Evolutionary conservation across 345 rosid genomes (phyloP).

Genomic region (Pistacia vera): DNA sequence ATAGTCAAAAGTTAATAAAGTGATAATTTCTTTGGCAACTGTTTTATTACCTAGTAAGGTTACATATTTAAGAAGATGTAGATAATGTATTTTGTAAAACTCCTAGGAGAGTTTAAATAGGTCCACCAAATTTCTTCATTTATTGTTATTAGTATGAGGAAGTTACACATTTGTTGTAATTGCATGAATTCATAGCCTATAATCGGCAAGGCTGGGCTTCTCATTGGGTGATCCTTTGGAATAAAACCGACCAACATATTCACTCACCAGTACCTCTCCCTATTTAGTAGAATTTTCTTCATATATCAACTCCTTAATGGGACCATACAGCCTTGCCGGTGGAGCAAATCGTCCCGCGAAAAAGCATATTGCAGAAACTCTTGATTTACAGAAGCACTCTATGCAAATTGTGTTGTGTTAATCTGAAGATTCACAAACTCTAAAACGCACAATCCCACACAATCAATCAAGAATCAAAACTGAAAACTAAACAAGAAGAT

Average conservation of each 20-base stretch:
- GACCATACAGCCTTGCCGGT: conserved; percentile 20
- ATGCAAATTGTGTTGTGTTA: conserved; percentile 17
- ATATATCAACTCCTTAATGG: conserved; percentile 36
- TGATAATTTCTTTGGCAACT: too few relatives aligned
- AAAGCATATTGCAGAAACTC: conserved; percentile 45
- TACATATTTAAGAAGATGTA: too few relatives aligned
- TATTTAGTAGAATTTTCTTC: conserved; percentile 29
- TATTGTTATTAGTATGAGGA: not conserved
- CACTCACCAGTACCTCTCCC: conserved; percentile 19
- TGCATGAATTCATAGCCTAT: not conserved
- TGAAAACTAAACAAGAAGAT: too few relatives aligned
- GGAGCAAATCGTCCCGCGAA: conserved; percentile 12
- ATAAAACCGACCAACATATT: conserved; percentile 20
- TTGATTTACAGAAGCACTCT: conserved; percentile 48
- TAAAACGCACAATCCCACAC: too few relatives aligned
- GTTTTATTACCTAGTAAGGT: too few relatives aligned
- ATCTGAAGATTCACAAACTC: too few relatives aligned
- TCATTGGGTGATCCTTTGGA: conserved; percentile 25
- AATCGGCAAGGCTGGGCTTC: conserved; percentile 16
- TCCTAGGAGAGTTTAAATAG: too few relatives aligned
- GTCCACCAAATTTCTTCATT: not conserved
- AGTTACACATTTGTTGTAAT: not conserved
- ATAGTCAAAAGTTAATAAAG: too few relatives aligned
- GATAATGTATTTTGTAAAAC: too few relatives aligned
- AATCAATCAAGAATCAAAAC: too few relatives aligned